Evolutionary conservation across 495 filamentous ascomycete species (phyloP), one percentile per base, ranked within the genome.

Genomic region (Penicillium ucsense): DNA sequence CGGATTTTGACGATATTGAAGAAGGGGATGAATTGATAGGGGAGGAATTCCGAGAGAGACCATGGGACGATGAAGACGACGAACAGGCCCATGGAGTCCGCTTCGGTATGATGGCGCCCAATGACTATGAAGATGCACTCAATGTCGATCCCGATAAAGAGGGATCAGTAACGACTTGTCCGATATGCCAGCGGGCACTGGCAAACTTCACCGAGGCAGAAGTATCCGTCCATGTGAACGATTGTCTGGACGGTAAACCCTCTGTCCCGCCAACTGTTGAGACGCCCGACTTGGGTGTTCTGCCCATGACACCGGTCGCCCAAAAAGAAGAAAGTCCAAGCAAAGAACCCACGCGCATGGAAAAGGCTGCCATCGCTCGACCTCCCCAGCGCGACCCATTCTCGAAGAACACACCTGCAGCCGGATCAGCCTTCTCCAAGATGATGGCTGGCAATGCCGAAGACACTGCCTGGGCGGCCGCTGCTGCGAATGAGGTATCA

Each of bases 391-490:
- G 73, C 10, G 88, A 84, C 54, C 89, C 89, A 8, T 84, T 86
- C 51, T 66, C 70, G 6, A 56, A 84, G 7, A 76, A 67, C 28
- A 50, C 65, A 5, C 47, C 64, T 20, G 53, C 35, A 2, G 51
- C 57, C 8, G 53, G 52, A 10, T 91, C 89, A 0, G 91, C 89
- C 2, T 97, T 97, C 54, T 82, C 87, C 8, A 92, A 87, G 61
- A 70, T 97, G 36, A 96, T 97, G 91, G 83, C 88, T 4, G 79
- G 80, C 6, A 88, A 94, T 62, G 86, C 86, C 20, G 92, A 96
- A 69, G 84, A 95, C 61, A 73, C 79, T 0, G 92, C 92, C 2
- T 97, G 94, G 94, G 81, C 87, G 2, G 77, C 75, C 4, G 91
- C 92, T 10, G 87, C 91, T 4, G 86, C 89, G 20, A 74, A 85